A percentile compares a stretch with the other conserved stretches of the same genome.
phyloP scores from a whole-genome alignment of 169 alveolate genomes.

The Theileria orientalis region DNA sequence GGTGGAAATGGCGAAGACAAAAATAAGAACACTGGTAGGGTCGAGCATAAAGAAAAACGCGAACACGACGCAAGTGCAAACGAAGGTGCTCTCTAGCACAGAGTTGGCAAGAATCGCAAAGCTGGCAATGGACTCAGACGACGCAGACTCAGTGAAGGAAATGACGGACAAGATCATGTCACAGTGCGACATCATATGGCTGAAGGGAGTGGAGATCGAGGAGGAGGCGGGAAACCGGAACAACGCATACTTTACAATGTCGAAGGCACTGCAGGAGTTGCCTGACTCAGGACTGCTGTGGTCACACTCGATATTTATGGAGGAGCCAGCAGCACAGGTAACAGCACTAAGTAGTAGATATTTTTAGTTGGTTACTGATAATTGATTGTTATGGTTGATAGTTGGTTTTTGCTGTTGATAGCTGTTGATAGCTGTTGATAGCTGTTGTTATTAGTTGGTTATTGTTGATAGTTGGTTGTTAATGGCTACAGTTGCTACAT shows the following conservation, averaged over 20 bases:
- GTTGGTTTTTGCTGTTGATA: too few relatives aligned
- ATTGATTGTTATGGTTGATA: background rate
- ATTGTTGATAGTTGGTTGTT: too few relatives aligned
- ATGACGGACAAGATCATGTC: conserved; percentile 56
- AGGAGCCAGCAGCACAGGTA: conserved; percentile 77
- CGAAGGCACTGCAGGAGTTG: conserved; percentile 92
- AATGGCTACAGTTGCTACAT: background rate
- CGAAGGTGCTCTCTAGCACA: conserved; percentile 37
- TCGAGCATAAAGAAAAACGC: conserved; percentile 76
- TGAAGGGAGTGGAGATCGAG: conserved; percentile 89
- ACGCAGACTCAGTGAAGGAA: conserved; percentile 49
- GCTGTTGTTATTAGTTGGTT: too few relatives aligned
- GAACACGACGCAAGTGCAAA: conserved; percentile 61
- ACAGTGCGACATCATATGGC: conserved; percentile 87
- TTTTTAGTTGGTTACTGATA: too few relatives aligned
- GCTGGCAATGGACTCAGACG: conserved; percentile 53
- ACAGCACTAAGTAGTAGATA: too few relatives aligned
- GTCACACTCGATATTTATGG: conserved; percentile 91
- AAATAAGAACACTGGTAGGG: conserved; percentile 79
- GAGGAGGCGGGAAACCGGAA: conserved; percentile 86
- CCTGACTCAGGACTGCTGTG: conserved; percentile 93
- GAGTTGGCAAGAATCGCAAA: conserved; percentile 60
- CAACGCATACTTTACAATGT: conserved; percentile 85
- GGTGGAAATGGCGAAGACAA: conserved; percentile 83
- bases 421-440: too few relatives aligned